Percentiles rank a stretch among this genome's conserved stretches.
Conservation (phyloP, 441 rosid species). For the Gossypium schwendimanii region DNA sequence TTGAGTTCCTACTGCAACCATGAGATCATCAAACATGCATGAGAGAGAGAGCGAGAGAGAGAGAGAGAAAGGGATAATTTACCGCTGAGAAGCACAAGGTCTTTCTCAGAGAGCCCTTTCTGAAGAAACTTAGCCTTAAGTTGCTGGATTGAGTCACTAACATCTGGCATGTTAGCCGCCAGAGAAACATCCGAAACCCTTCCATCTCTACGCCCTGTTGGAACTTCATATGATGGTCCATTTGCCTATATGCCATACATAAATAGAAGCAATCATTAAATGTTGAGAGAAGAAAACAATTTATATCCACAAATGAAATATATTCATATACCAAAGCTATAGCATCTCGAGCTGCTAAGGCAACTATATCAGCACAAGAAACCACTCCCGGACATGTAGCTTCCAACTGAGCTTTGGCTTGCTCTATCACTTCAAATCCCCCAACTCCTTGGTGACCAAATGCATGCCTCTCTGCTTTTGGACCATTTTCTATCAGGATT, state of each 20-base stretch:
- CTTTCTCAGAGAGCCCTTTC: constrained; percentile 56
- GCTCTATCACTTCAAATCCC: constrained; percentile 53
- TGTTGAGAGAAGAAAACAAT: neutral
- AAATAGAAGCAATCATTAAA: neutral
- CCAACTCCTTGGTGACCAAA: constrained; percentile 50
- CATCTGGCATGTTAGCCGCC: constrained; percentile 59
- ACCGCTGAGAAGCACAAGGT: constrained; percentile 66
- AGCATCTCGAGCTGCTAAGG: constrained; percentile 86
- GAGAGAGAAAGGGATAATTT: neutral
- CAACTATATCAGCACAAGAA: constrained; percentile 79
- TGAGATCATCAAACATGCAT: constrained; percentile 15
- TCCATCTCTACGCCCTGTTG: constrained; percentile 75
- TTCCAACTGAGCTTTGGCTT: constrained; percentile 54
- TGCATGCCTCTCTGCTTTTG: constrained; percentile 49
- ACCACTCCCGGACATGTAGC: constrained; percentile 55
- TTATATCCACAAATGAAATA: neutral
- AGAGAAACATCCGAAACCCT: constrained; percentile 36
- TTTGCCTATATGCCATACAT: constrained; percentile 34
- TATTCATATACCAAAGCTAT: constrained; percentile 41
- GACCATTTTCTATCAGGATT: constrained; percentile 53
- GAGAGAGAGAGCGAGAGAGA: constrained; percentile 15
- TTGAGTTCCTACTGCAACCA: constrained; percentile 25
- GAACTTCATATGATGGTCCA: constrained; percentile 60
- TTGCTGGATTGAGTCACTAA: constrained; percentile 43
- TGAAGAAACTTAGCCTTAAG: constrained; percentile 45